Base-by-base conservation (phyloP, 2,329 filamentous ascomycete genomes). In the Myriosclerotinia scirpicola region DNA sequence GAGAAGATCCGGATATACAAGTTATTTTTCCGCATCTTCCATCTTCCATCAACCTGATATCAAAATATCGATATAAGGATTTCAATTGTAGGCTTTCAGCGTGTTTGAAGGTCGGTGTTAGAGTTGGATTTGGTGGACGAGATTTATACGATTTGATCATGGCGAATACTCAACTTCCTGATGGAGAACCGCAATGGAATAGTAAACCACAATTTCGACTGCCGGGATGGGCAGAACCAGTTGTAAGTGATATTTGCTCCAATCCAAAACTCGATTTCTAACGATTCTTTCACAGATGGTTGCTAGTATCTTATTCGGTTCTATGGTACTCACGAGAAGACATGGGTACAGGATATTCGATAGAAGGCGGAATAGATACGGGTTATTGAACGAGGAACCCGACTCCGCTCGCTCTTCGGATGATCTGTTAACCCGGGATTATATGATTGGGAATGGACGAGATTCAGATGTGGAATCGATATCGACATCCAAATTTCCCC, bases 401-500 rank as follows among this genome's bases (percentile, higher is more conserved):
- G 71, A 74, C 40, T 74, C 71, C 5, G 70, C 73, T 14, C 69
- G 74, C 54, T 74, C 74, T 26, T 76, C 74, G 8, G 73, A 76
- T 52, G 74, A 77, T 56, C 61, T 75, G 0, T 66, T 76, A 22
- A 58, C 70, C 4, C 55, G 70, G 44, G 73, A 76, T 15, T 71
- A 71, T 59, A 74, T 75, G 72, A 54, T 74, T 15, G 61, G 64
- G 71, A 55, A 73, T 12, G 54, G 64, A 17, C 67, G 68, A 30
- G 68, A 70, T 15, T 54, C 46, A 12, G 69, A 70, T n/a, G 66
- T 70, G 26, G 74, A 75, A 36, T 69, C 69, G 0, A 69, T 73
- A 53, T 66, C 69, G 9, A 72, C 73, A 1, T 71, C 73, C 44
- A 76, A 76, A 36, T 73, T 75, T 55, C 79, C 79, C 14, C 78